Conservation (phyloP, 441 rosid genomes). For the Iberis amara region DNA sequence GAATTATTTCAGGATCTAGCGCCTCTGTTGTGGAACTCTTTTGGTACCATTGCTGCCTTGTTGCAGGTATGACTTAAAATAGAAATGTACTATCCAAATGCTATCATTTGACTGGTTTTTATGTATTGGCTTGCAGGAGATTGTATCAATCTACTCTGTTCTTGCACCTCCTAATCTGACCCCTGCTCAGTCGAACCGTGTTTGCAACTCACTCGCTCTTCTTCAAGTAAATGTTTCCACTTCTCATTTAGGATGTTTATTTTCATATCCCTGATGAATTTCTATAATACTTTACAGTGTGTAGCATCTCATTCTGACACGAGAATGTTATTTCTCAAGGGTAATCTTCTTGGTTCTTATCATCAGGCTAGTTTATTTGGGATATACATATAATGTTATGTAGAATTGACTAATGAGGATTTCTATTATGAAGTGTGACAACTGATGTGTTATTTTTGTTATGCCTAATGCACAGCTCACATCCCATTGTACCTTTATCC, state of each 20-base stretch:
- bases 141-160: constrained; percentile 91
- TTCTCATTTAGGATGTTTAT: constrained; percentile 7
- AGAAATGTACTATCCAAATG: not conserved
- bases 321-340: constrained; percentile 92
- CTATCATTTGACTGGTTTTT: constrained; percentile 2
- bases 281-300: constrained; percentile 45
- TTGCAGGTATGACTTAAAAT: constrained; percentile 58
- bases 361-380: not conserved
- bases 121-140: constrained; percentile 60
- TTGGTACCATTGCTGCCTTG: constrained; percentile 38
- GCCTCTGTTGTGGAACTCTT: constrained; percentile 70
- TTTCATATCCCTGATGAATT: constrained; percentile 16
- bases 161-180: constrained; percentile 84
- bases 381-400: not conserved
- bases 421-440: not conserved
- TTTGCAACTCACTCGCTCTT: constrained; percentile 97
- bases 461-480: constrained; percentile 61
- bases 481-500: constrained; percentile 93
- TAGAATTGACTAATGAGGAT: not conserved
- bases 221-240: constrained; percentile 62
- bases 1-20: constrained; percentile 88
- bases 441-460: constrained; percentile 9
- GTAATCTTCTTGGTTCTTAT: constrained; percentile 41
- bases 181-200: constrained; percentile 94
- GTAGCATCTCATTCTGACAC: constrained; percentile 98